A percentile compares a stretch with the other conserved stretches of the same genome.
phyloP scores from a whole-genome alignment of 306 rosid species.

The Cucumis cinereus region DNA sequence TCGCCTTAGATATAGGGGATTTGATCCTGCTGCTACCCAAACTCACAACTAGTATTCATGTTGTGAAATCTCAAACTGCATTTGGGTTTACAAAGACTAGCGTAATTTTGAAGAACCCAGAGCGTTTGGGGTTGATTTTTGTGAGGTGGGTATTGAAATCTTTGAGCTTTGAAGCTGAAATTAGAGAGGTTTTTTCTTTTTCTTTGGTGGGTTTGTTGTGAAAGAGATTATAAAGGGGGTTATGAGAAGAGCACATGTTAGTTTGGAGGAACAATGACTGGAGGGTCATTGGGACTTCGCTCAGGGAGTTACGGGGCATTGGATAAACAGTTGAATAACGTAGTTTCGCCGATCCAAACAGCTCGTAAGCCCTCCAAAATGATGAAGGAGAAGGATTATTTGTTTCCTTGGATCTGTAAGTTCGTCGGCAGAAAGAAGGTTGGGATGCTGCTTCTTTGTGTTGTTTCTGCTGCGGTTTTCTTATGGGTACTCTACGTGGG shows the following conservation, averaged over 20 bases:
- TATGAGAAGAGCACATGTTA: conserved; percentile 36
- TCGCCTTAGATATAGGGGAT: not conserved
- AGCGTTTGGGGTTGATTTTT: conserved; percentile 16
- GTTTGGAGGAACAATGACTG: conserved; percentile 57
- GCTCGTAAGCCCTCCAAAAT: conserved; percentile 64
- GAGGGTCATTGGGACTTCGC: conserved; percentile 84
- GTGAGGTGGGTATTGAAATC: conserved; percentile 18
- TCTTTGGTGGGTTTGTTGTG: not conserved
- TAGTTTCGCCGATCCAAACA: conserved; percentile 47
- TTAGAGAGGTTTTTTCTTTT: not conserved
- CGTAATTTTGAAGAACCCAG: conserved; percentile 11
- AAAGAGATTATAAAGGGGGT: conserved; percentile 19
- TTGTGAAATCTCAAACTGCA: conserved; percentile 17
- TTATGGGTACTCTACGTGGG: conserved; percentile 71
- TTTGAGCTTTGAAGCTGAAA: not conserved
- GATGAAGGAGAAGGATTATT: conserved; percentile 70
- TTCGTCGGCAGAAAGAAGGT: conserved; percentile 72
- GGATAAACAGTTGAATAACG: conserved; percentile 62
- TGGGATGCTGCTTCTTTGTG: conserved; percentile 75
- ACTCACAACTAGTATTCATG: conserved; percentile 16
- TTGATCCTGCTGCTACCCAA: not conserved
- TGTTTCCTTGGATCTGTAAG: conserved; percentile 72
- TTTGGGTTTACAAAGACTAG: conserved; percentile 8
- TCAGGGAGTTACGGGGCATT: conserved; percentile 70
- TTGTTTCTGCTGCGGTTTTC: conserved; percentile 70